Evolutionary conservation across 495 filamentous ascomycete species (phyloP).

Genomic region (Hyaloscypha hepaticicola): DNA sequence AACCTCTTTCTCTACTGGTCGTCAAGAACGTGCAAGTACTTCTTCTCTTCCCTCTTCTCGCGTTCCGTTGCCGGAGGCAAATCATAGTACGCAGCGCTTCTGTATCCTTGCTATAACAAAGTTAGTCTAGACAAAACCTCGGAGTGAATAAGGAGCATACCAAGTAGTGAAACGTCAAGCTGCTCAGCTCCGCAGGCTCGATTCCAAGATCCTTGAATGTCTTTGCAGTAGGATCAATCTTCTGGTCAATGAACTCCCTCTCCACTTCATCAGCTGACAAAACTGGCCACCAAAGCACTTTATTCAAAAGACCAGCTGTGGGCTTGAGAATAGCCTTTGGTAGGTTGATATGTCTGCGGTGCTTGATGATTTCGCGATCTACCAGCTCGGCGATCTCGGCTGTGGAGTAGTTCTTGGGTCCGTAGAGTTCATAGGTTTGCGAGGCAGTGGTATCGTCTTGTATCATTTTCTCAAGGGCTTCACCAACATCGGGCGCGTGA

Average conservation of each 20-base stretch:
- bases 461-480: slow-evolving; percentile 82
- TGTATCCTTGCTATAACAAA: slow-evolving; percentile 69
- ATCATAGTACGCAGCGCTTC: slow-evolving; percentile 81
- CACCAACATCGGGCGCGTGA: slow-evolving; percentile 84
- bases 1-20: slow-evolving; percentile 59
- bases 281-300: slow-evolving; percentile 81
- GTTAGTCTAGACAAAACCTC: slow-evolving; percentile 31
- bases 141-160: slow-evolving; percentile 52
- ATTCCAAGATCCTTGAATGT: slow-evolving; percentile 94
- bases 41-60: slow-evolving; percentile 91
- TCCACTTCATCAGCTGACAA: slow-evolving; percentile 85
- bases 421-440: slow-evolving; percentile 94
- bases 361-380: slow-evolving; percentile 88
- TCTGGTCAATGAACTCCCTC: slow-evolving; percentile 91
- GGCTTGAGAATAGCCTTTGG: slow-evolving; percentile 78
- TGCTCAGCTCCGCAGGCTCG: slow-evolving; percentile 75
- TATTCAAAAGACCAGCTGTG: slow-evolving; percentile 68
- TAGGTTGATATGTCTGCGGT: slow-evolving; percentile 86
- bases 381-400: slow-evolving; percentile 84
- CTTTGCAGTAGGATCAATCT: slow-evolving; percentile 87
- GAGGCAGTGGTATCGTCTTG: slow-evolving; percentile 85
- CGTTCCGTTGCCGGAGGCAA: slow-evolving; percentile 90
- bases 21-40: slow-evolving; percentile 92
- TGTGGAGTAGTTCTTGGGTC: slow-evolving; percentile 88
- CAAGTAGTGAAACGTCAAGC: slow-evolving; percentile 88